Evolutionary conservation across 192 early-diverging fungal species (phyloP).

Genomic region (Coemansia sp.): DNA sequence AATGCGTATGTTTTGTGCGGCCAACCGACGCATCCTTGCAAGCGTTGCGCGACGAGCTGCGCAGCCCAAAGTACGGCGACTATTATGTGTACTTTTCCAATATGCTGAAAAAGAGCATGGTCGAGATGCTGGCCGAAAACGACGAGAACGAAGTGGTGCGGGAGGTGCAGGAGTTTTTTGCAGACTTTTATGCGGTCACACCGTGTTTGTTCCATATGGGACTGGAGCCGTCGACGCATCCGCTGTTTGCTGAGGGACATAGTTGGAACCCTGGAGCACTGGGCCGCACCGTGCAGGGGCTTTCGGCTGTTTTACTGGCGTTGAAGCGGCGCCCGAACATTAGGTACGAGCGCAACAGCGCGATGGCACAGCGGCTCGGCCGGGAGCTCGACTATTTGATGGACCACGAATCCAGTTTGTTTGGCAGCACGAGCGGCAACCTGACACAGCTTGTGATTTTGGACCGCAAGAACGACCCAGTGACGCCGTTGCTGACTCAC

Average conservation of each 20-base stretch:
- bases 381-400: constrained; percentile 60
- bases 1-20: constrained; percentile 90
- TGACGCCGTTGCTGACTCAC: constrained; percentile 90
- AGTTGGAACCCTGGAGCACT: constrained; percentile 83
- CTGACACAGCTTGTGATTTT: constrained; percentile 87
- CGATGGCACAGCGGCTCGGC: constrained; percentile 81
- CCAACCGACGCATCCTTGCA: constrained; percentile 85
- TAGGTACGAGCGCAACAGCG: constrained; percentile 81
- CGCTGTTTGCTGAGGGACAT: constrained; percentile 72
- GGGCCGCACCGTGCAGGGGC: constrained; percentile 73
- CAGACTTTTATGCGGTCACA: constrained; percentile 85
- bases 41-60: constrained; percentile 84
- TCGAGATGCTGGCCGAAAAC: constrained; percentile 92
- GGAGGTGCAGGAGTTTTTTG: constrained; percentile 96
- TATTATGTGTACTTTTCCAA: constrained; percentile 98
- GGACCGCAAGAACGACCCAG: constrained; percentile 93
- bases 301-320: constrained; percentile 74
- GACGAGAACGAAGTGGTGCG: constrained; percentile 93
- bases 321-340: constrained; percentile 92
- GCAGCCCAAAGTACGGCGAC: constrained; percentile 90
- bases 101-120: constrained; percentile 83
- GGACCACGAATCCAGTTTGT: constrained; percentile 45
- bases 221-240: constrained; percentile 59
- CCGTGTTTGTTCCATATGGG: constrained; percentile 80
- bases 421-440: constrained; percentile 59